These are phyloP conservation scores for Phytophthora pluvialis DNA, from an alignment of 352 stramenopile species.

Conservation along the genomic window DNA sequence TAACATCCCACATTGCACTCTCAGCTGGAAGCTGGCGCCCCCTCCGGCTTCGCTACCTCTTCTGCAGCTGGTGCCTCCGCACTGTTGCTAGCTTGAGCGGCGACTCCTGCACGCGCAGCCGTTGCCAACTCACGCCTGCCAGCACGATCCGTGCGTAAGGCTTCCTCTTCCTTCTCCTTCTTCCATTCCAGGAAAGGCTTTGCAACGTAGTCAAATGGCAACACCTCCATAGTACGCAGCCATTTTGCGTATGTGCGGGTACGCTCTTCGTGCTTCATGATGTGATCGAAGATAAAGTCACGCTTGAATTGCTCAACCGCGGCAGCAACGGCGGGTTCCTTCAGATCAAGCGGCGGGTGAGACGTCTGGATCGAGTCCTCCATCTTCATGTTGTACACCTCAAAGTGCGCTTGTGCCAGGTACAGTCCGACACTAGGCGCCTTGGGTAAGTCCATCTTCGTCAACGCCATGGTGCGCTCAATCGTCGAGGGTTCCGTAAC, in stretches of 20 bases:
- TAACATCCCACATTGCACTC: neutral
- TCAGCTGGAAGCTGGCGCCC: slow-evolving; percentile 11
- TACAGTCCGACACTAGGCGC: slow-evolving; percentile 88
- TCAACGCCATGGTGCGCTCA: slow-evolving; percentile 60
- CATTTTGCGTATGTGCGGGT: slow-evolving; percentile 86
- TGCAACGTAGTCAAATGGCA: slow-evolving; percentile 76
- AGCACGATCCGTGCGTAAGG: slow-evolving; percentile 41
- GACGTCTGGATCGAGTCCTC: slow-evolving; percentile 67
- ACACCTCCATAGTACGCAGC: slow-evolving; percentile 68
- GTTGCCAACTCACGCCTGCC: slow-evolving; percentile 54
- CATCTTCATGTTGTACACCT: slow-evolving; percentile 88
- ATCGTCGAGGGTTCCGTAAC: slow-evolving; percentile 61
- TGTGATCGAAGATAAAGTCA: slow-evolving; percentile 81
- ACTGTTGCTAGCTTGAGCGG: slow-evolving; percentile 1
- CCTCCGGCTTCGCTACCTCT: neutral
- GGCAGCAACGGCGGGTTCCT: slow-evolving; percentile 52
- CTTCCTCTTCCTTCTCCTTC: slow-evolving; percentile 73
- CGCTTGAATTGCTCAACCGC: slow-evolving; percentile 83
- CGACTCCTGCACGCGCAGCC: slow-evolving; percentile 26
- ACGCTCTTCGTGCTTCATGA: slow-evolving; percentile 79
- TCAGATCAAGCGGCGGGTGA: slow-evolving; percentile 72
- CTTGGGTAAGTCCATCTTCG: slow-evolving; percentile 90
- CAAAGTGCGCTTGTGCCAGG: slow-evolving; percentile 85
- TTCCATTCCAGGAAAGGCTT: slow-evolving; percentile 77
- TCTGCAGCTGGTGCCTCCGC: slow-evolving; percentile 2